Base-by-base conservation (phyloP, 352 stramenopile species). In the Phytophthora ohioensis region DNA sequence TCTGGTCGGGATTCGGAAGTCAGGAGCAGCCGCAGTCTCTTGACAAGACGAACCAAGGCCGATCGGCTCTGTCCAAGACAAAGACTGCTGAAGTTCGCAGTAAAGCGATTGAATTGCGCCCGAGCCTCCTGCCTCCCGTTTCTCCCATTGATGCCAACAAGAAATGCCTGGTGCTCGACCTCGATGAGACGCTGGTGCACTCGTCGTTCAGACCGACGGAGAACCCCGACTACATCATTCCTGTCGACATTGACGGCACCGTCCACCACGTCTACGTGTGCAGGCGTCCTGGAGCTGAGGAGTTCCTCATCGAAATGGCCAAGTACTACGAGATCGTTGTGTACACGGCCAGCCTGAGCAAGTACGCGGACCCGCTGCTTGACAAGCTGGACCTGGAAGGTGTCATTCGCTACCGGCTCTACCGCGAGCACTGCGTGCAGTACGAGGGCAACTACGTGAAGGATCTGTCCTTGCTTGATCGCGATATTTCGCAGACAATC, bases 171-270 rank as follows among this genome's bases (percentile, higher is more conserved):
- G 88, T 98, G 12, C 78, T 99, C 21, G 98, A 99, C 71, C 78
- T 99, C 34, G 98, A 99, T 78, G 98, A 99, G 73, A 99, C 98
- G 10, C 79, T 99, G 2, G 97, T 99, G 9, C 97, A 99, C 82
- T 98, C 91, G 17, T 99, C 94, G 52, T 99, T 99, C 73, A 87
- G 86, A 76, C 87, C 96, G 11, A 98, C 98, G 4, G 65, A 82
- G 9, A 96, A 95, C 64, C 90, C 97, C 6, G 95, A 99, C 85
- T 99, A 98, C 83, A 92, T 99, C 39, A 99, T 99, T 71, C 93
- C 97, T 31, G 97, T 99, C 21, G 91, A 98, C 57, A 98, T 99
- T 69, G 93, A 98, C 34, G 85, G 84, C 52, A 90, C 79, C 8
- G 70, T 88, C 31, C 82, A 95, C 69, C 85, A 97, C 57, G 91